Base-by-base conservation (phyloP, 176 grass and related monocot genomes). In the Musa schizocarpa region DNA sequence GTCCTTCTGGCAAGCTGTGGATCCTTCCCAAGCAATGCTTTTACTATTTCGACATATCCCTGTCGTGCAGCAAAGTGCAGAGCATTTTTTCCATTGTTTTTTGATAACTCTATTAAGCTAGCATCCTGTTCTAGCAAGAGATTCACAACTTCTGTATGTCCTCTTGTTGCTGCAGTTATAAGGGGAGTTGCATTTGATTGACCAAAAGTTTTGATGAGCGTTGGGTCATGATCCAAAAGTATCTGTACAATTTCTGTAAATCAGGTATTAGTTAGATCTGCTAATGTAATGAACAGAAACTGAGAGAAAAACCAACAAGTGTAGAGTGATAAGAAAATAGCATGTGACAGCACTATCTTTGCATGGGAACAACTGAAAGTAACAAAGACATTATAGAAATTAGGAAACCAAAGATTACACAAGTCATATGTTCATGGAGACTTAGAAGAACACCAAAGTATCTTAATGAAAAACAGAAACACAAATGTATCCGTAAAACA, bases 171-270 rank as follows among this genome's bases (percentile, higher is more conserved):
- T 5, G 89, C 93, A 43, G 93, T 90, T 79, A 96, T 92, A 64
- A 96, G 85, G 78, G 93, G 93, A 34, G 87, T 96, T 75, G 84
- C 93, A 67, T 90, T 96, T 81, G 93, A 96, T 81, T 82, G 93
- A 53, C 89, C 89, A 65, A 92, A 85, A 1, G 93, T 96, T 76
- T 88, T 92, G 69, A 89, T 88, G 9, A 96, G 83, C 13, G 86
- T 84, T 77, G 74, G 65, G 78, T 96, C 89, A 74, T 92, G 89
- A 34, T 96, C 87, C 76, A 96, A 74, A 49, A 96, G 89, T 71
- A 87, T 87, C 85, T 87, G 86, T 27, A 96, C 85, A 68, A 92
- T 92, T 69, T 87, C 93, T 96, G 61, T 25, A 76, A 76, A 69
- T 65, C 81, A 75, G 52, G 53, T 75, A 74, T 53, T 68, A 52